Conservation (phyloP, 805 yeast species). For the Clavispora santaluciae region DNA sequence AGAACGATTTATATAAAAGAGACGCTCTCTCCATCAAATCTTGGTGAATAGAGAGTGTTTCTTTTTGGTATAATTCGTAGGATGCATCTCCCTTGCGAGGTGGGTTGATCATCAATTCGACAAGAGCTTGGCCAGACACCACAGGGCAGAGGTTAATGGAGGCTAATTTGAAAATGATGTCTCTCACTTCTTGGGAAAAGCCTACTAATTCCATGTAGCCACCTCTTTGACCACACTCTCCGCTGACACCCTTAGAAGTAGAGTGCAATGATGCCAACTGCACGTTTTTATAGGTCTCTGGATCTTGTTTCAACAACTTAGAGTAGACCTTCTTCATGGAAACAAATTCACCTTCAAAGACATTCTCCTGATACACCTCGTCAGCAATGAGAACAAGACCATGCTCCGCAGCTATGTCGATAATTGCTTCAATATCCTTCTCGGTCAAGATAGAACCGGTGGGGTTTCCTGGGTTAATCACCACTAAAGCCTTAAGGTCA, state of each 20-base stretch:
- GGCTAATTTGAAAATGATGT: slow-evolving; percentile 75
- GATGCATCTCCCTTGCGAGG: slow-evolving; percentile 77
- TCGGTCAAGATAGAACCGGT: slow-evolving; percentile 80
- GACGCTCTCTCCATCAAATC: slow-evolving; percentile 62
- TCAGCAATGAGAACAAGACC: slow-evolving; percentile 90
- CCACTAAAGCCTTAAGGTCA: slow-evolving; percentile 73
- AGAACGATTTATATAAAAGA: slow-evolving; percentile 64
- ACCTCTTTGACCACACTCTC: slow-evolving; percentile 99
- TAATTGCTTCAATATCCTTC: slow-evolving; percentile 63
- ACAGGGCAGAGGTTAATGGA: slow-evolving; percentile 92
- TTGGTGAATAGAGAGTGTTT: slow-evolving; percentile 56
- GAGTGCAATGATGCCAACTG: slow-evolving; percentile 93
- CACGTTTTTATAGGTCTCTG: slow-evolving; percentile 60
- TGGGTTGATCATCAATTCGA: slow-evolving; percentile 91
- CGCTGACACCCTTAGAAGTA: slow-evolving; percentile 95
- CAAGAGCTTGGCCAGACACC: slow-evolving; percentile 89
- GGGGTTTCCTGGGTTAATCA: slow-evolving; percentile 98
- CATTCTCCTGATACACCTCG: slow-evolving; percentile 95
- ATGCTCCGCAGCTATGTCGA: slow-evolving; percentile 76
- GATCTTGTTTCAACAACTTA: slow-evolving; percentile 50
- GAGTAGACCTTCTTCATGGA: slow-evolving; percentile 80
- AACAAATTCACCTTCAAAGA: slow-evolving; percentile 74
- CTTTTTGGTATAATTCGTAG: slow-evolving; percentile 59
- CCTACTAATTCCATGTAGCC: slow-evolving; percentile 96
- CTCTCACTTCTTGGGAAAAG: slow-evolving; percentile 63